Evolutionary conservation across 2,329 filamentous ascomycete genomes (phyloP), one percentile per base, ranked within the genome.

Genomic region (Blastomyces parvus): DNA sequence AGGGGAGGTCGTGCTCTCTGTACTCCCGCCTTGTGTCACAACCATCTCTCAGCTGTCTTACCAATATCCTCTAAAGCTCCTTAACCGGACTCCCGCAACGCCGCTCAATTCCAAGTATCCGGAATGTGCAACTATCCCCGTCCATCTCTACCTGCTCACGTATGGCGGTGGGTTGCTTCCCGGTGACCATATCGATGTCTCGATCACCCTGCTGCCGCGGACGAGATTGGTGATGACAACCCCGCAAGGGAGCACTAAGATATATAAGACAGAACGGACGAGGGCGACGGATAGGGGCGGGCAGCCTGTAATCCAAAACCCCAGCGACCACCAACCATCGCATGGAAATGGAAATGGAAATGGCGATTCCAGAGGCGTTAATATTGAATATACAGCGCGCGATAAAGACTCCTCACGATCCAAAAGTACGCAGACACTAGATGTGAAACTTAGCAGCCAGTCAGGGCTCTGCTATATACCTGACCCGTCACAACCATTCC

Each of bases 111-210:
- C 73, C 59, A 71, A 73, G 64, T 69, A 72, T 60, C 63, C 70
- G 44, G 67, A 67, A 44, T 69, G 70, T 56, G 74, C 74, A 42
- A 77, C 74, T 50, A 74, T 71, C 67, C 89, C 89, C 63, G 83
- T 91, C 9, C 84, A 94, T 40, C 86, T 96, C 50, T 97, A 96
- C 73, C 82, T 97, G 46, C 83, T 99, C 59, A 96, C 92, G 0
- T 99, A 97, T 73, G 94, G 94, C 59, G 94, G 94, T 53, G 94
- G 94, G 1, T 84, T 99, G 17, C 89, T 99, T 1, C 90, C 88
- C 14, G 91, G 92, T 52, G 94, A 99, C 74, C 81, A 84, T 67
- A 88, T 97, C 74, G 81, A 87, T 70, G 83, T 99, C 33, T 79
- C 81, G 25, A 83, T 96, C 65, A 81, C 83, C 11, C 80, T 96